Base-by-base conservation (phyloP, 1,139 yeast genomes). In the Pichia sp. region DNA sequence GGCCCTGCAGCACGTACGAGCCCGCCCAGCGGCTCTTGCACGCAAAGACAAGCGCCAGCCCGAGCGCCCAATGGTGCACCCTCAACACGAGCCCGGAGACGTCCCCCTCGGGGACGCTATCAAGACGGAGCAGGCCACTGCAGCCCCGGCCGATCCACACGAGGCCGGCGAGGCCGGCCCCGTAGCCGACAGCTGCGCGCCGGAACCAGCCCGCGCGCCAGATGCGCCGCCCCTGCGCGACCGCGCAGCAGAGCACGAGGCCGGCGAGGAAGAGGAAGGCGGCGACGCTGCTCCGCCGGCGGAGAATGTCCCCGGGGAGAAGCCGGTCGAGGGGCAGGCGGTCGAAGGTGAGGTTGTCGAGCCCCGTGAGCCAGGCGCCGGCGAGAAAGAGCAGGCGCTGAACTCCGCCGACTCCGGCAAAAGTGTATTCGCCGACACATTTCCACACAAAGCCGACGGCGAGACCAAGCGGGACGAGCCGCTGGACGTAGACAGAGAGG, bases 321-420 rank as follows among this genome's bases (percentile, higher is more conserved):
- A 93, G 74, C 56, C 99, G 74, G 66, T 93, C 98, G 12, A 92
- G 84, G 0, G 97, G 97, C 20, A 93, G 72, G 58, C 92, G 73
- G 64, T 90, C 97, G 71, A 92, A 91, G 0, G 96, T 90, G 64
- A 89, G 79, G 68, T 91, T 91, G 67, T 92, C 92, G 64, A 91
- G 75, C 45, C 88, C 78, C 0, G 97, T 97, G 2, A 88, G 64
- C 96, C 96, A 90, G 64, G 87, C 87, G 20, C 65, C 65, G 51
- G 63, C 8, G 49, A 75, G 57, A 43, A 54, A 48, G 16, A 52
- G 7, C 16, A 46, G 6, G 17, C 57, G 31, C 24, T 36, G 38
- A 8, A 54, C 29, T 8, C 33, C 40, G 16, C 49, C 46, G n/a
- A 9, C 17, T 4, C 31, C 16, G 27, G 12, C 42, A 16, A 54